A percentile compares a stretch with the other conserved stretches of the same genome.
These are phyloP conservation scores for Licmophora abbreviata DNA, from an alignment of 108 stramenopile genomes.

Conservation along the genomic window DNA sequence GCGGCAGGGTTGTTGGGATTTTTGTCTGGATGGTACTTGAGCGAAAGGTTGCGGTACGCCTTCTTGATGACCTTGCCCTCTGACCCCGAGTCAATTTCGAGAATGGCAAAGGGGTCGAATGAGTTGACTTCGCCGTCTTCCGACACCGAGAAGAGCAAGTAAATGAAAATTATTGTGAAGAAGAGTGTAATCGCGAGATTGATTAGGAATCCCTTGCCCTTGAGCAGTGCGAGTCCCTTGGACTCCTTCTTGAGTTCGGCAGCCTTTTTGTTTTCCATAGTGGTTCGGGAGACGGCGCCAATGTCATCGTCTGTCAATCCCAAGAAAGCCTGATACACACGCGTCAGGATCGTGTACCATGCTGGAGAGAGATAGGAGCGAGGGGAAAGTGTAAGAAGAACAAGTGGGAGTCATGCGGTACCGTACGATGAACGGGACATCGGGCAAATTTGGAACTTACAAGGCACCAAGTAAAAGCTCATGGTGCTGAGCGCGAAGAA, in stretches of 20 bases:
- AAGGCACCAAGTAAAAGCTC: conserved; percentile 83
- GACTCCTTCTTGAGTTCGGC: conserved; percentile 63
- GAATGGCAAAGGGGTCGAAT: conserved; percentile 90
- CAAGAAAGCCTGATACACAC: conserved; percentile 49
- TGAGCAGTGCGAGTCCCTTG: conserved; percentile 48
- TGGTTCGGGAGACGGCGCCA: conserved; percentile 78
- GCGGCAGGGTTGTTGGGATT: conserved; percentile 85
- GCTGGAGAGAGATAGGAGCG: conserved; percentile 27
- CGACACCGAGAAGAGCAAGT: conserved; percentile 52
- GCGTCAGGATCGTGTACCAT: conserved; percentile 65
- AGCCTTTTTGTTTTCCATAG: conserved; percentile 82
- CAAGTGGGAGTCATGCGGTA: conserved; percentile 4
- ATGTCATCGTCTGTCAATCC: conserved; percentile 58
- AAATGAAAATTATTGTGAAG: conserved; percentile 58
- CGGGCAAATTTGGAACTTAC: conserved; percentile 42
- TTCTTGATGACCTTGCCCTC: conserved; percentile 86
- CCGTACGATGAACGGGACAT: too few relatives aligned
- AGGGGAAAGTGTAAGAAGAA: neutral
- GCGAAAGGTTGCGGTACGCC: conserved; percentile 72
- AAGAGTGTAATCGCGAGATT: conserved; percentile 58
- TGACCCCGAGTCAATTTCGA: conserved; percentile 67
- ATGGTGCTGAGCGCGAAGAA: conserved; percentile 86
- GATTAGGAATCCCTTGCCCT: conserved; percentile 52
- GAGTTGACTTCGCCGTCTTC: conserved; percentile 81
- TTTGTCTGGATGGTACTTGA: conserved; percentile 92